phyloP scores from a whole-genome alignment of 2,329 filamentous ascomycete species.

The Camillea tinctor region DNA sequence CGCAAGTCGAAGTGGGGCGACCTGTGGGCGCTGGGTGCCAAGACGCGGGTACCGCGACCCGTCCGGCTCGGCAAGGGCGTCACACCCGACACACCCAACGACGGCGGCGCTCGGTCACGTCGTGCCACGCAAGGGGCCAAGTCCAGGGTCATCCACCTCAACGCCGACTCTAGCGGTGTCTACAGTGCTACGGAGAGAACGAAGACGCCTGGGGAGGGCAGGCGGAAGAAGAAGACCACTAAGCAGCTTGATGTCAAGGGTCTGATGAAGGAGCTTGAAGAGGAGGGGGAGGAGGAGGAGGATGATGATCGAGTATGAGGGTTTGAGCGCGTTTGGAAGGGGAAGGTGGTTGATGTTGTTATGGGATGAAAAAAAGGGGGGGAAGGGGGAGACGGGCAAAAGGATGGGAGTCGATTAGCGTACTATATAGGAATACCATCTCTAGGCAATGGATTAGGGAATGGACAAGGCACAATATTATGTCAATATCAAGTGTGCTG shows the following conservation, averaged over 20 bases:
- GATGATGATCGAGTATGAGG: not conserved
- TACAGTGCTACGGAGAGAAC: constrained; percentile 39
- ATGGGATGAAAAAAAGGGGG: not conserved
- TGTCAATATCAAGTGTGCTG: not conserved
- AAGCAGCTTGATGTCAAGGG: constrained; percentile 36
- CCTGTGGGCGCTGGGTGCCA: constrained; percentile 91
- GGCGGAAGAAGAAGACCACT: constrained; percentile 41
- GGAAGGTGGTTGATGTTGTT: not conserved
- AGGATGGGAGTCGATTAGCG: too few relatives aligned
- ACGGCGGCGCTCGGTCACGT: constrained; percentile 46
- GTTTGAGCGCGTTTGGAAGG: too few relatives aligned
- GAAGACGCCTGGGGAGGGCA: constrained; percentile 22
- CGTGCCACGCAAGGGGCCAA: constrained; percentile 34
- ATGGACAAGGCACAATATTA: too few relatives aligned
- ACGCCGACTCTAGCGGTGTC: constrained; percentile 36
- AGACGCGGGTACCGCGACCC: constrained; percentile 67
- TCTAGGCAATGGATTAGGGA: not conserved
- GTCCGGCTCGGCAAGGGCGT: constrained; percentile 57
- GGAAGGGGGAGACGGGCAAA: not conserved
- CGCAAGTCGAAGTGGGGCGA: constrained; percentile 91
- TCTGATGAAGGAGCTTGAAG: constrained; percentile 38
- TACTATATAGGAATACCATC: not conserved
- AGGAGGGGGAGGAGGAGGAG: constrained; percentile 31
- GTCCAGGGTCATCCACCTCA: constrained; percentile 41
- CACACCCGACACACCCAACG: constrained; percentile 33